These are phyloP conservation scores for Escallonia herrerae DNA, from an alignment of 129 eudicot genomes.

Conservation along the genomic window DNA sequence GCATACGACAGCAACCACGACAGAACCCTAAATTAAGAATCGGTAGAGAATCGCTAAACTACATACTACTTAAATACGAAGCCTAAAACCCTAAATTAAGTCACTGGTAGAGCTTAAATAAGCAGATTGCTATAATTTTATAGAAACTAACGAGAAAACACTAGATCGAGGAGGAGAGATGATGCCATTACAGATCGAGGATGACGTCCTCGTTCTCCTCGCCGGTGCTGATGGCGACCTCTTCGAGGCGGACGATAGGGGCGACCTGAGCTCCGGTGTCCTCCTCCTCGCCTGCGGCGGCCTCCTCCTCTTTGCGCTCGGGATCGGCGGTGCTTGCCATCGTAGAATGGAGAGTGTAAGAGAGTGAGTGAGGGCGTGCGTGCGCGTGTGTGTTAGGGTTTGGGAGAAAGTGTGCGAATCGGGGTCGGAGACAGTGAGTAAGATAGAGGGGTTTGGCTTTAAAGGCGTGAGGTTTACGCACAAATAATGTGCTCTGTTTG, in stretches of 20 bases:
- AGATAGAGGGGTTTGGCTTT: background rate
- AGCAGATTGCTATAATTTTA: too few relatives aligned
- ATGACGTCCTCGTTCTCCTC: slow-evolving; percentile 72
- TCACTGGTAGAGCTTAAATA: background rate
- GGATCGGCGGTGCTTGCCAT: slow-evolving; percentile 67
- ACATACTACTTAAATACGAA: too few relatives aligned
- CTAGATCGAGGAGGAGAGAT: background rate
- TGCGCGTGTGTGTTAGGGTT: too few relatives aligned
- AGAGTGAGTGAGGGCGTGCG: too few relatives aligned
- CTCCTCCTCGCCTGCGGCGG: slow-evolving; percentile 58
- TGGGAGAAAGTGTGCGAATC: background rate
- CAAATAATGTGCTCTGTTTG: too few relatives aligned
- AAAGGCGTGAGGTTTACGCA: too few relatives aligned
- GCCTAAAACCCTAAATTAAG: background rate
- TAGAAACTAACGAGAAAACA: background rate
- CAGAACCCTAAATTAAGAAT: background rate
- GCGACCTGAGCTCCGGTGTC: slow-evolving; percentile 85
- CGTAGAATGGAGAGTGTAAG: background rate
- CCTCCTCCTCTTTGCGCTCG: slow-evolving; percentile 54
- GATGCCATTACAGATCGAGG: slow-evolving; percentile 52
- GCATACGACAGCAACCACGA: background rate
- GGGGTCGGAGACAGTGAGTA: background rate
- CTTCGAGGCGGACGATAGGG: slow-evolving; percentile 71
- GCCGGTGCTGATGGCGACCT: slow-evolving; percentile 70
- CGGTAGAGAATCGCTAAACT: background rate